Evolutionary conservation across 305 asterid genomes (phyloP), one percentile per base, ranked within the genome.

Genomic region (Petunia hybrid): DNA sequence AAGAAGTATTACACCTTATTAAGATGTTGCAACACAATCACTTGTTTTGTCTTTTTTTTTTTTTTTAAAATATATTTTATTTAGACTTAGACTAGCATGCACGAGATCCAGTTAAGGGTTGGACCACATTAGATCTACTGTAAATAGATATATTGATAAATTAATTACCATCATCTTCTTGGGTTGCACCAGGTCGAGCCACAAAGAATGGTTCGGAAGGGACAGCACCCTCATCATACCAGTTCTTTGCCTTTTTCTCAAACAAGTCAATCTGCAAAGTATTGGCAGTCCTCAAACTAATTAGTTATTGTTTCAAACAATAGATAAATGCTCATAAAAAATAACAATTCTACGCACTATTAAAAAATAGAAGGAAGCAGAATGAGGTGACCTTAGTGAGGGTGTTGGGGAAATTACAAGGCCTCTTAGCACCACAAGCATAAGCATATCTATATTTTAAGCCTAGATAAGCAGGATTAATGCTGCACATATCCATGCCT

Each of bases 401-500:
- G 76, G 98, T 94, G 87, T 96, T 96, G 4, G 99, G 99, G 85
- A 96, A 96, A 85, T 96, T 92, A 86, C 98, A 94, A 38, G 98
- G 99, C 80, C 99, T 90, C 41, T 88, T 82, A 78, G 99, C 99
- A 56, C 99, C 99, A 86, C 98, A 94, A 8, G 99, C 98, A 82
- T 93, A 94, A 79, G 98, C 94, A 81, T 92, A 96, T 89, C 98
- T 89, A 40, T 96, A 93, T 79, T 91, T 90, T 86, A 91, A 90
- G 2, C 99, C 99, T 59, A 91, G 78, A 81, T 83, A 91, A 63
- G 53, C 43, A 78, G 97, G 98, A 64, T 96, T 96, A 39, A 96
- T 87, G 90, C 92, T 94, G 85, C 99, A 93, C 99, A 96, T 96
- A 76, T 96, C 99, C 93, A 96, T 81, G 9, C 99, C 99, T 85